phyloP scores from a whole-genome alignment of 768 basidiomycete species.

The Tubosaeta brunneosetosa region DNA sequence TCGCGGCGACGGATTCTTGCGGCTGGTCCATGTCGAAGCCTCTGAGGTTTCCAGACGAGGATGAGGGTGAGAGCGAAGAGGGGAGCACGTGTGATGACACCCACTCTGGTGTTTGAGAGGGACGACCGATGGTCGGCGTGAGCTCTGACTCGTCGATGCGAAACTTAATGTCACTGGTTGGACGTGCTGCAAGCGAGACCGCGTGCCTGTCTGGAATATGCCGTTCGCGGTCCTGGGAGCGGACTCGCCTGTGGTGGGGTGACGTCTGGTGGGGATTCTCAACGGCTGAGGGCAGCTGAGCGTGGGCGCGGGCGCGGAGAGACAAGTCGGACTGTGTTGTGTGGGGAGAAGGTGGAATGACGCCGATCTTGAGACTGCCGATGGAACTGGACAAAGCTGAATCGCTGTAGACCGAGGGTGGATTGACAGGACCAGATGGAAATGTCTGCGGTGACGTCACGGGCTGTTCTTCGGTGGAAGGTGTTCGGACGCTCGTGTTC shows the following conservation, averaged over 20 bases:
- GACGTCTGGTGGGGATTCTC: conserved; percentile 17
- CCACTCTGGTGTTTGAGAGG: conserved; percentile 15
- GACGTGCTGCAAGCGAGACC: conserved; percentile 30
- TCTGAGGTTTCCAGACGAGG: conserved; percentile 30
- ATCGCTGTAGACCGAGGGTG: not conserved
- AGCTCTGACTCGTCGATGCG: conserved; percentile 23
- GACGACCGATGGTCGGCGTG: conserved; percentile 24
- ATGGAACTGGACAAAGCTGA: conserved; percentile 9
- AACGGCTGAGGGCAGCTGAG: conserved; percentile 2
- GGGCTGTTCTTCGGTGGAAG: not conserved
- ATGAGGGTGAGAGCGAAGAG: conserved; percentile 28
- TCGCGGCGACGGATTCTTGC: conserved; percentile 14
- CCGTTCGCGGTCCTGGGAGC: conserved; percentile 29
- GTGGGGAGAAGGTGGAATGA: conserved; percentile 28
- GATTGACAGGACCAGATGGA: too few species aligned
- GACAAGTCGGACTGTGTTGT: conserved; percentile 17
- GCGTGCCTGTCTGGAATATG: conserved; percentile 30
- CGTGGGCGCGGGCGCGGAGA: not conserved
- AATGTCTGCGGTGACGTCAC: not conserved
- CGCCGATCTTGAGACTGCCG: conserved; percentile 28
- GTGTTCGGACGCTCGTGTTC: not conserved
- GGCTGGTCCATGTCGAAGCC: conserved; percentile 22
- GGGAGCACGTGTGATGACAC: conserved; percentile 2
- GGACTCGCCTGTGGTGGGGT: conserved; percentile 25
- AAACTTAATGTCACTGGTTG: conserved; percentile 18